Conservation (phyloP, 1,139 yeast species). For the Blastobotrys illinoisensis region DNA sequence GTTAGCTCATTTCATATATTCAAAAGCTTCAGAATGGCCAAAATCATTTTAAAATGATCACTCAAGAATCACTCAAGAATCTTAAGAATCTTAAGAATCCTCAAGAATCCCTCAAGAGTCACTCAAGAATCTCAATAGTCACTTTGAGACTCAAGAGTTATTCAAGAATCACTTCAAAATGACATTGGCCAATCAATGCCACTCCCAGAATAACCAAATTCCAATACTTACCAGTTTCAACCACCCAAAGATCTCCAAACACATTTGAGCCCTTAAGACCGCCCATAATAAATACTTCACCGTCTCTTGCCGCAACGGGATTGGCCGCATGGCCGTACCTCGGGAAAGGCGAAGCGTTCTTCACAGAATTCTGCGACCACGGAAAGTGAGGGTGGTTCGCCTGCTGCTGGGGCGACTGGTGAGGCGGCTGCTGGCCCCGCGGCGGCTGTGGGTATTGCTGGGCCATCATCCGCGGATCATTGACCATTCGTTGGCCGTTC, state of each 20-base stretch:
- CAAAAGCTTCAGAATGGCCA: too few species aligned
- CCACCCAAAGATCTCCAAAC: slow-evolving; percentile 88
- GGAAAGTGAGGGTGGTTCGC: slow-evolving; percentile 43
- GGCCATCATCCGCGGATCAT: background rate
- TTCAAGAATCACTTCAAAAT: background rate
- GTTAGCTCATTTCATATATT: slow-evolving; percentile 13
- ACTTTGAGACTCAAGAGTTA: background rate
- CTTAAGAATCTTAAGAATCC: too few species aligned
- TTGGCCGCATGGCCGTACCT: slow-evolving; percentile 90
- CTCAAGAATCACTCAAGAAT: too few species aligned
- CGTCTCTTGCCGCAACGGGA: slow-evolving; percentile 63
- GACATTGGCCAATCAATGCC: too few species aligned
- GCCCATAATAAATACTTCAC: slow-evolving; percentile 87
- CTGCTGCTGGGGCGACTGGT: slow-evolving; percentile 3
- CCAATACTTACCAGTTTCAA: slow-evolving; percentile 33
- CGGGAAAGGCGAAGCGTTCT: slow-evolving; percentile 79
- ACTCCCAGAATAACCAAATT: too few species aligned
- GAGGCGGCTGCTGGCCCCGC: slow-evolving; percentile 3
- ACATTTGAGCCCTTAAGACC: slow-evolving; percentile 91
- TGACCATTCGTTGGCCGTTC: slow-evolving; percentile 1
- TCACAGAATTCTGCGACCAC: slow-evolving; percentile 69
- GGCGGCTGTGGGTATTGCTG: slow-evolving; percentile 5
- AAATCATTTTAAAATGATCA: too few species aligned
- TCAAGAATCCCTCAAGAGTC: too few species aligned
- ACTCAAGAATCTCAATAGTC: too few species aligned